Base-by-base conservation (phyloP, 768 basidiomycete species). In the Mrakia blollopis region DNA sequence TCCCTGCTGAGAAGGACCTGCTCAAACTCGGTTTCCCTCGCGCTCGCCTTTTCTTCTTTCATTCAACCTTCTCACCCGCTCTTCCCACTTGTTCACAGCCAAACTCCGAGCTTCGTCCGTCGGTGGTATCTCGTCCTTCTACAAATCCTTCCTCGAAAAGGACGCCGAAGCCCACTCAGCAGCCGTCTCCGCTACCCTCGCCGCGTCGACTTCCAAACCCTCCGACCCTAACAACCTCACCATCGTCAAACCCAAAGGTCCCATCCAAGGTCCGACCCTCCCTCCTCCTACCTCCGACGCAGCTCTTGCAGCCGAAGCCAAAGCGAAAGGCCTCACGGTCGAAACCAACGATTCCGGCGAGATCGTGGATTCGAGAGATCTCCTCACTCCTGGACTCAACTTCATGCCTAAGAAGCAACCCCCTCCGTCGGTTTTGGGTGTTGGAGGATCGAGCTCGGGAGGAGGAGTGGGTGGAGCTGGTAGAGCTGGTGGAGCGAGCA, bases 261-360 rank as follows among this genome's bases (percentile, higher is more conserved):
- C 72, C 67, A 28, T 62, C 88, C 89, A 83, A 88, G 87, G 35
- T 87, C 89, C 67, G 28, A 82, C 81, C 67, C 87, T 87, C 23
- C 70, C n/a, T 91, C 92, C 81, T 84, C 84, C 93, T 91, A 18
- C 78, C 80, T 89, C 91, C 52, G 94, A 96, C 83, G 81, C 88
- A 39, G 90, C 93, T 81, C 86, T 93, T 37, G 93, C 91, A 32
- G 87, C 83, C 62, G 80, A 87, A 62, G 93, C 93, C 23, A 86
- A 86, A 79, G 88, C 87, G 76, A 87, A 91, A 81, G 95, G 94
- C 32, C 91, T 91, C 83, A 87, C 89, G 16, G 90, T 99, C 47
- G 96, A 98, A 83, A 85, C 98, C 47, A 98, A 98, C 83, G 96
- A 98, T 83, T 95, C 98, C 80, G 95, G 94, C 80, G 92, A 95